Base-by-base conservation (phyloP, 2,329 filamentous ascomycete species). In the Talaromyces islandicus region DNA sequence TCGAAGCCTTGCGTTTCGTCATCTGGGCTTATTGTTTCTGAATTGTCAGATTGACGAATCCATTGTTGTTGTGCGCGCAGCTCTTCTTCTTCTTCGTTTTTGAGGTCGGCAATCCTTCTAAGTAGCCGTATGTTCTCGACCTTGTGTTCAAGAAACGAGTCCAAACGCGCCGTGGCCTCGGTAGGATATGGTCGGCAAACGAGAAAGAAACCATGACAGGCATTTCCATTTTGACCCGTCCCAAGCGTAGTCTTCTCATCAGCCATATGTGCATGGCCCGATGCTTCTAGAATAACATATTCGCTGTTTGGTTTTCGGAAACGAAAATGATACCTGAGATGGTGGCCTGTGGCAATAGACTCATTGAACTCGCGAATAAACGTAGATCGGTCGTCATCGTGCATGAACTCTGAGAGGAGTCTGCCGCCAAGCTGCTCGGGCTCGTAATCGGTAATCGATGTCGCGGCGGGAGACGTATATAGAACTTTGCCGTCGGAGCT, bases 91-190 rank as follows among this genome's bases (percentile, higher is more conserved):
- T 97, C 93, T 73, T 97, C 93, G 63, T 85, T 83, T 66, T 90
- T 90, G 58, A 97, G 80, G 75, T 95, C 91, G 19, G 88, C 87
- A 63, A 97, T 96, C 50, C 91, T 86, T 67, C 91, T 89, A 68
- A 86, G 87, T 54, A 97, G 76, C 4, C 92, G 85, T 77, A 96
- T 92, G 69, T 97, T 96, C 73, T 97, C 93, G 58, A 96, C 93
- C 75, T 97, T 97, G 78, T 97, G 92, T 73, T 97, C 93, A 29
- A 97, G 81, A 69, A 97, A 97, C 0, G 92, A 95, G 75, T 97
- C 92, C 21, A 97, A 81, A 11, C 97, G 81, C 3, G 85, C 85
- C 1, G 91, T 88, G 70, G 93, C 96, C 76, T 90, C 92, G 30
- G 90, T 95, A 5, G 91, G 92, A 72, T 97, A 96, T 1, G 90